Evolutionary conservation across 371 early-diverging fungal species (phyloP).

Genomic region (Mortierella sp.): DNA sequence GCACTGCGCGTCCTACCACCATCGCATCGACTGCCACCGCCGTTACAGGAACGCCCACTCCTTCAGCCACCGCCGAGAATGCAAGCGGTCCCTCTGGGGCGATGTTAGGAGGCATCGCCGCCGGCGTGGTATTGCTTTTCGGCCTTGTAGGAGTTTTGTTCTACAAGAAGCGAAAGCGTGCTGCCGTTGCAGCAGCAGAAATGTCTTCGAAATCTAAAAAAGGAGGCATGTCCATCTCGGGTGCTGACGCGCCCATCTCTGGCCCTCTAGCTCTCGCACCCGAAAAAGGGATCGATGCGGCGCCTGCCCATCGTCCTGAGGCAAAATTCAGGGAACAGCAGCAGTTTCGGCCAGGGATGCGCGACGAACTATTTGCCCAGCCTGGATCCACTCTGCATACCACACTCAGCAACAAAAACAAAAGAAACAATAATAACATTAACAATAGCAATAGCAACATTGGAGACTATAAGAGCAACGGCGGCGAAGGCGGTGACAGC

Average conservation of each 20-base stretch:
- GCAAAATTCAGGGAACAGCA: constrained; percentile 45
- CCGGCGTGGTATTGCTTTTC: constrained; percentile 52
- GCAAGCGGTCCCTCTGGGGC: constrained; percentile 58
- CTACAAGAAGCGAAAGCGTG: constrained; percentile 53
- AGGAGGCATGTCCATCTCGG: not conserved
- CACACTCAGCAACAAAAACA: constrained; percentile 12
- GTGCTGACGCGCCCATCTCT: constrained; percentile 21
- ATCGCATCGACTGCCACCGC: not conserved
- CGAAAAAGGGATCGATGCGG: constrained; percentile 12
- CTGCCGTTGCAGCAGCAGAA: constrained; percentile 21
- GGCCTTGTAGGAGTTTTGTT: constrained; percentile 58
- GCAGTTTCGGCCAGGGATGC: constrained; percentile 45
- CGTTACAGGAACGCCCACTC: constrained; percentile 6
- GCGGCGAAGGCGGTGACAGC: not conserved
- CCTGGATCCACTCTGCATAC: constrained; percentile 20
- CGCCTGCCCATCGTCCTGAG: constrained; percentile 29
- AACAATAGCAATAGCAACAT: not conserved
- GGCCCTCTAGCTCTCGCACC: constrained; percentile 44
- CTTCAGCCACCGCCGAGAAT: constrained; percentile 15
- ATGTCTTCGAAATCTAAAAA: not conserved
- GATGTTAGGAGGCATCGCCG: constrained; percentile 62
- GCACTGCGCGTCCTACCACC: constrained; percentile 10
- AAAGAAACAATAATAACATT: not conserved
- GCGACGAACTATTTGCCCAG: constrained; percentile 47
- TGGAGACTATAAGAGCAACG: too few relatives aligned